phyloP scores from a whole-genome alignment of 805 yeast genomes.

The Candida dajiaensis region DNA sequence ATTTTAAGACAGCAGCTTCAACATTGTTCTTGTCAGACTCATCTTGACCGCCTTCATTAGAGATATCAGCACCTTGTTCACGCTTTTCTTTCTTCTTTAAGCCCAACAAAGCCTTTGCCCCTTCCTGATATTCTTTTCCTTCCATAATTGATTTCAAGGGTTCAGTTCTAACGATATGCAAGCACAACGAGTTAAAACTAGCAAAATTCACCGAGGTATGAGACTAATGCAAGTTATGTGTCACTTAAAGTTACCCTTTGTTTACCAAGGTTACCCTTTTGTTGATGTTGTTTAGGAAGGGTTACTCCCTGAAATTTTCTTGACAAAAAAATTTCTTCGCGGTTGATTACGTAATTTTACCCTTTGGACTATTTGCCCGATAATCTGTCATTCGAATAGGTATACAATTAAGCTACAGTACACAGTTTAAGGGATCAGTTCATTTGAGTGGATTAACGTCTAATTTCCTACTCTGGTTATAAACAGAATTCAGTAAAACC shows the following conservation, averaged over 20 bases:
- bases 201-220: neutral
- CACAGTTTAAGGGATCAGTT: no score
- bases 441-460: neutral
- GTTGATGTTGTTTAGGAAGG: neutral
- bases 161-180: neutral
- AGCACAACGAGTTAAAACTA: constrained; percentile 2
- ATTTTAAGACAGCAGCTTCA: constrained; percentile 73
- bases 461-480: neutral
- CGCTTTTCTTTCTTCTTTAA: constrained; percentile 18
- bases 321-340: neutral
- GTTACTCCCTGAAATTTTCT: neutral
- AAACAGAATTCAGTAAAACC: neutral
- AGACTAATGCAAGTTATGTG: neutral
- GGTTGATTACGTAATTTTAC: neutral
- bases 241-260: neutral
- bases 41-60: constrained; percentile 14
- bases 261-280: neutral
- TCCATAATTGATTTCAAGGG: neutral
- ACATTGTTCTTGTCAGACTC: constrained; percentile 40
- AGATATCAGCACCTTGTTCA: constrained; percentile 4
- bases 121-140: constrained; percentile 10
- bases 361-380: no score
- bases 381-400: no score
- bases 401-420: neutral
- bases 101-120: constrained; percentile 22